phyloP scores from a whole-genome alignment of 1,284 basidiomycete species.

The Naganishia sp. region DNA sequence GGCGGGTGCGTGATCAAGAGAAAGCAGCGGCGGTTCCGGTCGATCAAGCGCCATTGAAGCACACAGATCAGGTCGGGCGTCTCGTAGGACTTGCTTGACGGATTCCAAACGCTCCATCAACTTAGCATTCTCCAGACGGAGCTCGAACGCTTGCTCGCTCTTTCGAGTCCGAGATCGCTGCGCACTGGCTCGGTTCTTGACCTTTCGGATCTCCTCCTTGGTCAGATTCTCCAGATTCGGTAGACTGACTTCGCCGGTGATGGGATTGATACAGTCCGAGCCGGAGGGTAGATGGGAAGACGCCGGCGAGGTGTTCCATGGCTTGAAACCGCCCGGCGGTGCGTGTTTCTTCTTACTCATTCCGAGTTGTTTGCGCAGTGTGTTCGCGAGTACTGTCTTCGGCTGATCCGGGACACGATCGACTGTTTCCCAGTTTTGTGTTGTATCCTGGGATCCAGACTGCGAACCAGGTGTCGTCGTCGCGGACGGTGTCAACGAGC shows the following conservation, averaged over 20 bases:
- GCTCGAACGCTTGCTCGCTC: constrained; percentile 28
- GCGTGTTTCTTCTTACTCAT: constrained; percentile 30
- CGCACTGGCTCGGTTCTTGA: constrained; percentile 34
- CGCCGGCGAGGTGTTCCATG: constrained; percentile 34
- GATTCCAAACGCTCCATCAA: constrained; percentile 29
- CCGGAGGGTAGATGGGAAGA: constrained; percentile 35
- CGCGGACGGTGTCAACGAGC: neutral
- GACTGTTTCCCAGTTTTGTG: neutral
- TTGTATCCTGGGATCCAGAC: neutral
- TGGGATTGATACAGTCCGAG: constrained; percentile 33
- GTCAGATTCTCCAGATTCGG: constrained; percentile 33
- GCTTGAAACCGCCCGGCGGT: constrained; percentile 32
- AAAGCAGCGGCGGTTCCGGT: constrained; percentile 12
- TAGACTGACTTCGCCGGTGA: constrained; percentile 34
- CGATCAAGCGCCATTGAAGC: constrained; percentile 9
- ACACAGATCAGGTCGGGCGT: constrained; percentile 10
- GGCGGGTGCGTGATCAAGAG: constrained; percentile 1
- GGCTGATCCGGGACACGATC: neutral
- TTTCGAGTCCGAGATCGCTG: constrained; percentile 33
- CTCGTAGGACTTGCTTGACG: constrained; percentile 16
- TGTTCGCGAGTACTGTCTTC: neutral
- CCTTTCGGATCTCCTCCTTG: constrained; percentile 35
- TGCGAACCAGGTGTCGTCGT: neutral
- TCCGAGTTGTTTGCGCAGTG: constrained; percentile 7
- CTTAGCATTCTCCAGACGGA: constrained; percentile 30